Conservation (phyloP, 2,329 filamentous ascomycete species). For the Colletotrichum sp. region DNA sequence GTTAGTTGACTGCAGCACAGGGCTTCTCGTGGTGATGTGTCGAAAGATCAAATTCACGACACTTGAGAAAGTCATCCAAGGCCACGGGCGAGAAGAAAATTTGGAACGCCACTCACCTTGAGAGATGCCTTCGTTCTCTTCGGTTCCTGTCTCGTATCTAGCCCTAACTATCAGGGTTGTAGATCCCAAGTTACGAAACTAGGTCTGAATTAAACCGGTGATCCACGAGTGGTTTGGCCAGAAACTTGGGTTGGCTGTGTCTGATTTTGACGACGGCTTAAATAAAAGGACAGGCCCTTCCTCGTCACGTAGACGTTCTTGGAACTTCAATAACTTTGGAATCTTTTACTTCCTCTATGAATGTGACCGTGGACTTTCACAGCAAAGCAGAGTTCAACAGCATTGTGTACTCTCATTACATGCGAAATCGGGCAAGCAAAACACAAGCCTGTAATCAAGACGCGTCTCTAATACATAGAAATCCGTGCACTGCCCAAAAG, state of each 20-base stretch:
- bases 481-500: background rate
- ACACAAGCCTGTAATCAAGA: accelerated
- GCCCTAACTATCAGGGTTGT: background rate
- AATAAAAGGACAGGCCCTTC: background rate
- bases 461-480: background rate
- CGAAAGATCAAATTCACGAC: background rate
- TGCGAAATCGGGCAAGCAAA: background rate
- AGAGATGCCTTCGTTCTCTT: background rate
- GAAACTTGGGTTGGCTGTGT: background rate
- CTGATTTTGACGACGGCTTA: background rate
- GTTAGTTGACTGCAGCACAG: background rate
- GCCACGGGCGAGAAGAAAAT: background rate
- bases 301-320: background rate
- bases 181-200: background rate
- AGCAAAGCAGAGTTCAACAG: background rate
- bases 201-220: background rate
- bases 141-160: background rate
- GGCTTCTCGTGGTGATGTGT: background rate
- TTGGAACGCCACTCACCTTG: background rate
- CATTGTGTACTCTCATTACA: background rate
- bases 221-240: background rate
- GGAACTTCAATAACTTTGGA: accelerated
- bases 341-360: background rate
- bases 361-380: background rate
- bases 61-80: background rate